Base-by-base conservation (phyloP, 306 rosid species). In the Clitoria ternatea region DNA sequence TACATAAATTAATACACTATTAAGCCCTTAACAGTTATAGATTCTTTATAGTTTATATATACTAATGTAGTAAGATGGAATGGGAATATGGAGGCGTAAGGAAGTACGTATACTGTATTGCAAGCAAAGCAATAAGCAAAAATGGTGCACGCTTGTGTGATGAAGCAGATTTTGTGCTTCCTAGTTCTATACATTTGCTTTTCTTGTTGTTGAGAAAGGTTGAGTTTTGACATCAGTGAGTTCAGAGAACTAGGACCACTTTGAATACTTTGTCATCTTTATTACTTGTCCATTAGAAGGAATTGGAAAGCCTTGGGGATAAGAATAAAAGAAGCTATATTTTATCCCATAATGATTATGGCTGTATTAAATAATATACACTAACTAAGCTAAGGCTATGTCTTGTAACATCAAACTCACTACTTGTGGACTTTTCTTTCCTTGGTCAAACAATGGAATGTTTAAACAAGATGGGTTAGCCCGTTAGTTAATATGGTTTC, bases 111-210 rank as follows among this genome's bases (percentile, higher is more conserved):
- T 76, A 74, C 70, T 87, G 90, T 72, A 90, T 86, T 88, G 82
- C 45, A 89, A 86, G 97, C 89, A 61, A 90, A 88, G 94, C 80
- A 83, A 88, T 69, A 90, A 87, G 87, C 80, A 84, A 87, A 76
- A 72, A 82, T 26, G 45, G 59, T 23, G 52, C 52, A 53, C 43
- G 72, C 70, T 37, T 69, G 11, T 20, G 9, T 53, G 44, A 47
- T 0, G 32, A 55, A 56, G 45, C 54, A 29, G 18, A 63, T 77
- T 45, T 54, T 40, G 69, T 18, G 50, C 23, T 45, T 73, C 36
- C 32, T 54, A 72, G 61, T 39, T 67, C 19, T 72, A 43, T 35
- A 49, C 56, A 19, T 36, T 56, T 57, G 72, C 49, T 49, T 81
- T 65, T 26, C 22, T n/a, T n/a, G 6, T 53, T 18, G 15, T 18